These are phyloP conservation scores for Protomyces arabidopsidicola DNA, from an alignment of 1,139 yeast genomes.

Conservation along the genomic window DNA sequence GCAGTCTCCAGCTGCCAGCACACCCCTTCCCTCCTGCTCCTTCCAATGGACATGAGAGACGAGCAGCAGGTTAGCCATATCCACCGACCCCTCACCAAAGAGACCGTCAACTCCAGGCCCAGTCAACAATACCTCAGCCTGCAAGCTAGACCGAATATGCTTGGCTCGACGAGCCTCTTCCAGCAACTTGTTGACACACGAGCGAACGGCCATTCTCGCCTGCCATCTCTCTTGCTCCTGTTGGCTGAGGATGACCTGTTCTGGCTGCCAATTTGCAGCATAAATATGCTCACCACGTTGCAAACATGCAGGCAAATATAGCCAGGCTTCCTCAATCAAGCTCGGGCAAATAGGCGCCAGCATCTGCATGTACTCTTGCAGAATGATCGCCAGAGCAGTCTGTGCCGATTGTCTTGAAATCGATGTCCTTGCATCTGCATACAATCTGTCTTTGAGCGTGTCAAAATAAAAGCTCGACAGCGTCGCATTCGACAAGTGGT, in stretches of 20 bases:
- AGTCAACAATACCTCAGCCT: conserved; percentile 45
- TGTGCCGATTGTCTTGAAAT: conserved; percentile 61
- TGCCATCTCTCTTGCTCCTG: conserved; percentile 44
- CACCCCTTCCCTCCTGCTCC: not conserved
- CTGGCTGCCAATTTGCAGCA: conserved; percentile 41
- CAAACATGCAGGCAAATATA: conserved; percentile 45
- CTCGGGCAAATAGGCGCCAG: conserved; percentile 80
- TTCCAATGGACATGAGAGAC: conserved; percentile 51
- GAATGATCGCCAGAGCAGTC: conserved; percentile 56
- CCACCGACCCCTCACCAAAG: not conserved
- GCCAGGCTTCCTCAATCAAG: conserved; percentile 85
- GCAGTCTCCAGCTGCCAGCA: conserved; percentile 3
- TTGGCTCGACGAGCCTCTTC: conserved; percentile 50
- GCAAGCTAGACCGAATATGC: conserved; percentile 59
- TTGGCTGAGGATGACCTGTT: conserved; percentile 37
- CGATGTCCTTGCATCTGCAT: conserved; percentile 57
- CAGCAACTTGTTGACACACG: conserved; percentile 48
- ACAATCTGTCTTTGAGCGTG: conserved; percentile 75
- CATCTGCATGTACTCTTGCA: conserved; percentile 58
- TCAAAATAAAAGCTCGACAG: conserved; percentile 84
- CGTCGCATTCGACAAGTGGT: conserved; percentile 59
- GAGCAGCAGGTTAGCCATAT: conserved; percentile 55
- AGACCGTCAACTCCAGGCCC: not conserved
- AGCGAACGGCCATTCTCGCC: conserved; percentile 25
- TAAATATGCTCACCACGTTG: conserved; percentile 29